Percentiles rank a stretch among this genome's conserved stretches.
Evolutionary conservation across 2,329 filamentous ascomycete genomes (phyloP).

Genomic region (Clarireedia paspali): DNA sequence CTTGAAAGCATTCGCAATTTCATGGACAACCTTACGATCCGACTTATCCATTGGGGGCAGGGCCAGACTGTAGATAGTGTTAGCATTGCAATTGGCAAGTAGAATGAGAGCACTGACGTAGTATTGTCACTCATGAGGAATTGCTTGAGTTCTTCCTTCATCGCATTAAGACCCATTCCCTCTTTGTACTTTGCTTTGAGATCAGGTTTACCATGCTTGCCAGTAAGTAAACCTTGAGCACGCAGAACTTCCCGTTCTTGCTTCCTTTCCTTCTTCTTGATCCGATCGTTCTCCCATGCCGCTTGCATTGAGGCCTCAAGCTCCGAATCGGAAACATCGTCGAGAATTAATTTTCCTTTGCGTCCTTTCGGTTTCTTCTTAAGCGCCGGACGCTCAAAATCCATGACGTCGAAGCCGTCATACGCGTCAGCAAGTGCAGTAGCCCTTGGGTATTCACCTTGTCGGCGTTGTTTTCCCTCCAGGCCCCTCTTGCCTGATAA

Average conservation of each 20-base stretch:
- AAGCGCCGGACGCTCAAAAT: slow-evolving; percentile 65
- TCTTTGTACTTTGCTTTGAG: slow-evolving; percentile 63
- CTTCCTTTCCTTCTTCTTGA: slow-evolving; percentile 65
- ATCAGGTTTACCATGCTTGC: slow-evolving; percentile 41
- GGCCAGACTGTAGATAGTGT: slow-evolving; percentile 45
- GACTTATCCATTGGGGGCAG: slow-evolving; percentile 80
- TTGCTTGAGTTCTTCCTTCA: slow-evolving; percentile 62
- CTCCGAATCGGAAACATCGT: slow-evolving; percentile 59
- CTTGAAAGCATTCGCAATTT: slow-evolving; percentile 65
- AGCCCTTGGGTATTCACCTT: slow-evolving; percentile 43
- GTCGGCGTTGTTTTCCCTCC: slow-evolving; percentile 21
- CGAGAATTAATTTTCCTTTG: slow-evolving; percentile 42
- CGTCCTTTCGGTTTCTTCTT: slow-evolving; percentile 56
- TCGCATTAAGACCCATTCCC: slow-evolving; percentile 62
- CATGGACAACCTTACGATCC: slow-evolving; percentile 71
- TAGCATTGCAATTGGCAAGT: slow-evolving; percentile 6
- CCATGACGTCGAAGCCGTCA: slow-evolving; percentile 77
- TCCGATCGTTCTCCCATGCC: slow-evolving; percentile 59
- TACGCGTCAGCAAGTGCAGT: slow-evolving; percentile 43
- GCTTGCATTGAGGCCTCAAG: slow-evolving; percentile 50
- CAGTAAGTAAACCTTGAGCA: slow-evolving; percentile 57
- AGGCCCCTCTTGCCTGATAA: slow-evolving; percentile 17
- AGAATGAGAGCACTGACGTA: slow-evolving; percentile 44
- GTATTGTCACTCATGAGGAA: slow-evolving; percentile 61
- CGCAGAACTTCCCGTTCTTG: slow-evolving; percentile 62